Evolutionary conservation across 2,329 filamentous ascomycete species (phyloP).

Genomic region (Colletotrichum sp.): DNA sequence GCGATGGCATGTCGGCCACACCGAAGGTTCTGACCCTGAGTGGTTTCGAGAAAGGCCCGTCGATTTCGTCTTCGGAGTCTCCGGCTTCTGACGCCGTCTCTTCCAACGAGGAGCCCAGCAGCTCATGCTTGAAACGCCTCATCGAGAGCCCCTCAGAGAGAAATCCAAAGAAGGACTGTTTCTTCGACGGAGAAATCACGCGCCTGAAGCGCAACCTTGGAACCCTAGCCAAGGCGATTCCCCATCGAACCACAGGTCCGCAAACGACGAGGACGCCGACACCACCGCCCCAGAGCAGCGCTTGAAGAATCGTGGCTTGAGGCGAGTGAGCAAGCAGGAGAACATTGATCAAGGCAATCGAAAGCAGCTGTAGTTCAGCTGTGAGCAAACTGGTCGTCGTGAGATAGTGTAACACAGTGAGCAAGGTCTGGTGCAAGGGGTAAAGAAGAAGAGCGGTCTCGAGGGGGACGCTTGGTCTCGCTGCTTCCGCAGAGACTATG

Average conservation of each 20-base stretch:
- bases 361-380: slow-evolving; percentile 87
- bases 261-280: slow-evolving; percentile 77
- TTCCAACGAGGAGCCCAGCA: slow-evolving; percentile 34
- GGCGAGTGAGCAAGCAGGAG: slow-evolving; percentile 79
- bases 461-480: slow-evolving; percentile 42
- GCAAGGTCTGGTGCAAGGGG: slow-evolving; percentile 81
- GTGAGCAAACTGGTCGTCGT: slow-evolving; percentile 88
- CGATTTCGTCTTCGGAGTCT: slow-evolving; percentile 31
- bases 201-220: slow-evolving; percentile 89
- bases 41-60: not conserved
- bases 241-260: slow-evolving; percentile 78
- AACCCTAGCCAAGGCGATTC: slow-evolving; percentile 83
- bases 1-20: slow-evolving; percentile 3
- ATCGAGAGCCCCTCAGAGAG: slow-evolving; percentile 49
- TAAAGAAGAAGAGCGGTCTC: slow-evolving; percentile 74
- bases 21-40: slow-evolving; percentile 35
- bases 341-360: slow-evolving; percentile 81
- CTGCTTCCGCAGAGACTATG: slow-evolving; percentile 22
- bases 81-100: slow-evolving; percentile 36
- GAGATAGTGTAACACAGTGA: slow-evolving; percentile 76
- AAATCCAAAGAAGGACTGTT: slow-evolving; percentile 41
- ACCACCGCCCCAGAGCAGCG: slow-evolving; percentile 85
- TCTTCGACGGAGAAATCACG: slow-evolving; percentile 41
- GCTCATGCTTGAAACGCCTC: slow-evolving; percentile 49
- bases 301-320: slow-evolving; percentile 84